phyloP scores from a whole-genome alignment of 2,329 filamentous ascomycete genomes.

The Talaromyces sp. region DNA sequence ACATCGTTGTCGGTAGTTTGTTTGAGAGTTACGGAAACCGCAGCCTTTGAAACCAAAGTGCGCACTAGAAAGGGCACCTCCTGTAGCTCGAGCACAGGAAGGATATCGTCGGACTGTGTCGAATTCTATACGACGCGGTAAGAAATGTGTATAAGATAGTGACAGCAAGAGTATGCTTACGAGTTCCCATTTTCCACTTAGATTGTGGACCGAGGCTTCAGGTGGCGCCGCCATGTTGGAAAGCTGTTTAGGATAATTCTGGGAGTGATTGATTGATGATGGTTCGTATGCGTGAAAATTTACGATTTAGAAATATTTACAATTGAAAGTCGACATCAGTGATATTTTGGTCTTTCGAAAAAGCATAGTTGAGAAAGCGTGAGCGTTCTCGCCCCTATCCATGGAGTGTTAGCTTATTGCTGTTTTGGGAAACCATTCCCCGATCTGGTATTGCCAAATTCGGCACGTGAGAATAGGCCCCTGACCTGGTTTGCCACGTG shows the following conservation, averaged over 20 bases:
- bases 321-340: neutral
- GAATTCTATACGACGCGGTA: neutral
- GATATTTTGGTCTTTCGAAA: neutral
- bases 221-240: neutral
- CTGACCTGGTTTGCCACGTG: neutral
- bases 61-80: neutral
- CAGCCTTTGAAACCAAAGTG: constrained; percentile 4
- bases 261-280: neutral
- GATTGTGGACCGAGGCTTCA: neutral
- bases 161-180: neutral
- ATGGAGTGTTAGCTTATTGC: neutral
- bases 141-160: neutral
- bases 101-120: constrained; percentile 3
- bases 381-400: neutral
- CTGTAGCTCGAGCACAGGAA: constrained; percentile 4
- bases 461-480: constrained; percentile 2
- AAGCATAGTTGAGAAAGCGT: neutral
- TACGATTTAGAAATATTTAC: neutral
- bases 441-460: neutral
- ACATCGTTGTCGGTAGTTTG: neutral
- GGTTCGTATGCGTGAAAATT: neutral
- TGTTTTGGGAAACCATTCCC: neutral
- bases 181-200: neutral
- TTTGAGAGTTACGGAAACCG: neutral
- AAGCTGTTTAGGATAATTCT: neutral